Percentiles rank a stretch among this genome's conserved stretches.
Conservation (phyloP, 495 filamentous ascomycete genomes). For the Geopyxis carbonaria region DNA sequence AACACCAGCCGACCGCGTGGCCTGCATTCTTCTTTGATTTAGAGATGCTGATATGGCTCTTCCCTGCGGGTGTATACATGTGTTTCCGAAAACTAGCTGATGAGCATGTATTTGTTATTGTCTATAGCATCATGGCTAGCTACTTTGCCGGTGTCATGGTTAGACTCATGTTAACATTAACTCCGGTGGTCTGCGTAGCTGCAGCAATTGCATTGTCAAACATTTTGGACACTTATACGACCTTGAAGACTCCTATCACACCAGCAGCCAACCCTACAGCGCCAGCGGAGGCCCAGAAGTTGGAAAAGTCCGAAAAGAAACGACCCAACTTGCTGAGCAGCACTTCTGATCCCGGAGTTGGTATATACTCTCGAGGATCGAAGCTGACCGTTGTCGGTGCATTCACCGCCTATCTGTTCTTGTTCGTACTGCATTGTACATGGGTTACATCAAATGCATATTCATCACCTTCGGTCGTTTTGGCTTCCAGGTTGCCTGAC, state of each 20-base stretch:
- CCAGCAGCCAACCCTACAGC: conserved; percentile 24
- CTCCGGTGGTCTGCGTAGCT: conserved; percentile 88
- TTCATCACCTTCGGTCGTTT: conserved; percentile 90
- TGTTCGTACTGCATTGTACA: conserved; percentile 95
- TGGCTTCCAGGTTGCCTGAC: conserved; percentile 82
- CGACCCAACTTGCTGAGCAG: conserved; percentile 43
- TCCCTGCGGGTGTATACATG: conserved; percentile 96
- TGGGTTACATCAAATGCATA: conserved; percentile 99
- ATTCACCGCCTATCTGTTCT: conserved; percentile 60
- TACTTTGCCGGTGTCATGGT: conserved; percentile 99
- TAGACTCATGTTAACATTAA: conserved; percentile 91
- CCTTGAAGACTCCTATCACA: conserved; percentile 35
- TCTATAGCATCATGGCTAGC: conserved; percentile 84
- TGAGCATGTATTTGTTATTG: conserved; percentile 96
- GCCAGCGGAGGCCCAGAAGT: conserved; percentile 29
- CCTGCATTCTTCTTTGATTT: conserved; percentile 99
- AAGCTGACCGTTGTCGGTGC: conserved; percentile 56
- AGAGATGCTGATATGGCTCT: conserved; percentile 96
- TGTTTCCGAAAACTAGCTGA: conserved; percentile 87
- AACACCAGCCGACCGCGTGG: conserved; percentile 99
- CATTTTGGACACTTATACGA: conserved; percentile 74
- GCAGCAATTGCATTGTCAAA: conserved; percentile 79
- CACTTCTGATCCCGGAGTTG: conserved; percentile 54
- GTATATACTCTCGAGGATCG: conserved; percentile 65
- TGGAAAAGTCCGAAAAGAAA: conserved; percentile 37